Evolutionary conservation across 495 filamentous ascomycete species (phyloP).

Genomic region (Trypethelium eluteriae): DNA sequence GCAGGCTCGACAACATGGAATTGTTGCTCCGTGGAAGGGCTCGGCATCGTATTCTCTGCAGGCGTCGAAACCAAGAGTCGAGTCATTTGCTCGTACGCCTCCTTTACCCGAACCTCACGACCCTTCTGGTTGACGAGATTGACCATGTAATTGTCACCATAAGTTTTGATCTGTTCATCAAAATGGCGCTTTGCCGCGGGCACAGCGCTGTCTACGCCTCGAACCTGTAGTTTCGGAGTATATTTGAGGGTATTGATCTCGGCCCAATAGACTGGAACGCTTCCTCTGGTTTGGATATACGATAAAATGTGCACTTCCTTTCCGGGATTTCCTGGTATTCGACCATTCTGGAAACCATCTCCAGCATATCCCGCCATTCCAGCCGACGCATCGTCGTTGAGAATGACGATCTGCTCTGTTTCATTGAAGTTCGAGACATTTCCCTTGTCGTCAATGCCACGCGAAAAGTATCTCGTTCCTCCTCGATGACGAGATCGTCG

Average conservation of each 20-base stretch:
- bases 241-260: constrained; percentile 88
- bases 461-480: constrained; percentile 88
- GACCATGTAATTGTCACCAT: constrained; percentile 93
- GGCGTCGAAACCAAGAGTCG: constrained; percentile 63
- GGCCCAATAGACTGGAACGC: constrained; percentile 89
- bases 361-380: constrained; percentile 76
- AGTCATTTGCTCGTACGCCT: constrained; percentile 84
- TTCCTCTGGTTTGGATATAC: constrained; percentile 92
- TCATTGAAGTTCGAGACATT: constrained; percentile 97
- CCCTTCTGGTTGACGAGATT: constrained; percentile 95
- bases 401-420: constrained; percentile 81
- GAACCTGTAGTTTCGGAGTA: constrained; percentile 79
- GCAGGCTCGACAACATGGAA: constrained; percentile 66
- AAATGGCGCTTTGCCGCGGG: constrained; percentile 78
- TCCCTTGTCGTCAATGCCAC: constrained; percentile 87
- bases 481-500: constrained; percentile 76
- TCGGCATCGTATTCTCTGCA: constrained; percentile 51
- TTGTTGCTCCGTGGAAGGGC: constrained; percentile 61
- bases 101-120: constrained; percentile 76
- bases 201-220: constrained; percentile 72
- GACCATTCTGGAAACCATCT: constrained; percentile 65
- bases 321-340: constrained; percentile 46
- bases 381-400: constrained; percentile 65
- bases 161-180: constrained; percentile 78
- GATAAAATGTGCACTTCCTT: constrained; percentile 80